Percentiles rank a stretch among this genome's conserved stretches.
Conservation (phyloP, 768 basidiomycete species). For the Boletus eberwhitei region DNA sequence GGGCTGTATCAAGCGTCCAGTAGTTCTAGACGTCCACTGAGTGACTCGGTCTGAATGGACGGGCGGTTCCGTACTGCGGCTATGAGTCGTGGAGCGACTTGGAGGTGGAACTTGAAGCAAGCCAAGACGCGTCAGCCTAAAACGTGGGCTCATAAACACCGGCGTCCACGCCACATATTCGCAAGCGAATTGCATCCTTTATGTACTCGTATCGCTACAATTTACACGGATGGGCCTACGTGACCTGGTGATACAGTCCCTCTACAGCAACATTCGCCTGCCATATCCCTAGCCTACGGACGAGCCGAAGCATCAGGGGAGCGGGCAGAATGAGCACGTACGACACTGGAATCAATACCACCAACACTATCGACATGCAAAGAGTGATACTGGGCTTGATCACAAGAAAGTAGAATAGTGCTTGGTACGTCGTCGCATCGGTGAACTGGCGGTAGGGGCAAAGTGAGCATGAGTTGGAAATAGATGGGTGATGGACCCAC, state of each 20-base stretch:
- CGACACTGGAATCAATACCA: slow-evolving; percentile 55
- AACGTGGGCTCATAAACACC: slow-evolving; percentile 27
- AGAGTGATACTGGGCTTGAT: slow-evolving; percentile 82
- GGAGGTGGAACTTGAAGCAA: slow-evolving; percentile 22
- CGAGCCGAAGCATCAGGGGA: slow-evolving; percentile 62
- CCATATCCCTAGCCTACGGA: slow-evolving; percentile 70
- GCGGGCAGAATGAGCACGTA: slow-evolving; percentile 62
- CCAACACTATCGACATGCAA: slow-evolving; percentile 51
- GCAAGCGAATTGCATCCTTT: slow-evolving; percentile 13
- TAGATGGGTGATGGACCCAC: slow-evolving; percentile 36
- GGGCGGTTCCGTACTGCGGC: slow-evolving; percentile 6
- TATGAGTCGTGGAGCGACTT: background rate
- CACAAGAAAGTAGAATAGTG: slow-evolving; percentile 85
- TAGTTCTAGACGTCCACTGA: background rate
- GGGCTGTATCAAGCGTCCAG: background rate
- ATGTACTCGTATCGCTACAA: background rate
- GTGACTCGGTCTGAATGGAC: background rate
- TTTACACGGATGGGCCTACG: slow-evolving; percentile 10
- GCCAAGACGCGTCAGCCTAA: slow-evolving; percentile 38
- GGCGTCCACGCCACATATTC: slow-evolving; percentile 29
- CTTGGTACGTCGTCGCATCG: slow-evolving; percentile 78
- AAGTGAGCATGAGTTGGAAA: slow-evolving; percentile 5
- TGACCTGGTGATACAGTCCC: slow-evolving; percentile 48
- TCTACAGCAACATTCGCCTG: slow-evolving; percentile 82
- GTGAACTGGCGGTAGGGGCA: slow-evolving; percentile 52